Conservation (phyloP, 2,329 filamentous ascomycete species). For the Diplocarpon rosae region DNA sequence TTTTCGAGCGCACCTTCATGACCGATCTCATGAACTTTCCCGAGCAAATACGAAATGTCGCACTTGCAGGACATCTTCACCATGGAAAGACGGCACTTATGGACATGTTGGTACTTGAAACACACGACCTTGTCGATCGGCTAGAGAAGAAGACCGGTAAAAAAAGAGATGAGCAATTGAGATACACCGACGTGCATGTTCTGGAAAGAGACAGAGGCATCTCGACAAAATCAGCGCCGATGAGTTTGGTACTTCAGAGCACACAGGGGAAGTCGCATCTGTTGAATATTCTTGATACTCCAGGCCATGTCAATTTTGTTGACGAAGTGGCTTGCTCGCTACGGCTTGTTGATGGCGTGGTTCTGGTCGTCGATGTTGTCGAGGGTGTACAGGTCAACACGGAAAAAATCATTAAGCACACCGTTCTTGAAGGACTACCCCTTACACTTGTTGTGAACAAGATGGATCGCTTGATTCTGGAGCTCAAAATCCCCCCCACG, state of each 20-base stretch:
- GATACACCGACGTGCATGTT: constrained; percentile 88
- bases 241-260: constrained; percentile 82
- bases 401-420: constrained; percentile 94
- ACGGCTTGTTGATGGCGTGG: constrained; percentile 81
- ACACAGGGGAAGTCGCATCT: constrained; percentile 92
- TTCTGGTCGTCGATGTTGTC: constrained; percentile 88
- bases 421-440: constrained; percentile 79
- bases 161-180: constrained; percentile 76
- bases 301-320: constrained; percentile 96
- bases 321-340: constrained; percentile 89
- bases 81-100: constrained; percentile 97
- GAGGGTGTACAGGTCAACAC: constrained; percentile 99
- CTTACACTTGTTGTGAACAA: constrained; percentile 92
- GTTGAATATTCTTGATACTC: constrained; percentile 90
- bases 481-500: constrained; percentile 84
- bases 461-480: constrained; percentile 88
- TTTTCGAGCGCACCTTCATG: constrained; percentile 86
- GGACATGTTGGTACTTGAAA: constrained; percentile 96
- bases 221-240: constrained; percentile 86
- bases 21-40: constrained; percentile 93
- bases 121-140: constrained; percentile 73
- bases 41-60: constrained; percentile 86
- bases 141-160: constrained; percentile 72
- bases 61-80: constrained; percentile 83
- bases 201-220: constrained; percentile 82